Base-by-base conservation (phyloP, 371 early-diverging fungal species). In the Mucor irregularis region DNA sequence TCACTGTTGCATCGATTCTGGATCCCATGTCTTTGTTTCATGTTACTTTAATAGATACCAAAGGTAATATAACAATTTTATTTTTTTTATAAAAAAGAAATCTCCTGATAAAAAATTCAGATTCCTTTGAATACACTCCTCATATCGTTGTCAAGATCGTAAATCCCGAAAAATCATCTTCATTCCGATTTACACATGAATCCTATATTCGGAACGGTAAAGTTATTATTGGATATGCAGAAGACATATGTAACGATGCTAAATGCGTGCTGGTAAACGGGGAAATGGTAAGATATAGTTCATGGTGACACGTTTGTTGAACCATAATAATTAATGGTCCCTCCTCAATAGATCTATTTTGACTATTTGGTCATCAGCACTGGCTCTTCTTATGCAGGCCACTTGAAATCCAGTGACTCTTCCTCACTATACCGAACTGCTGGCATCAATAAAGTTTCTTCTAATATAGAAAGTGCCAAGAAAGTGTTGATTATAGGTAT, bases 291-390 rank as follows among this genome's bases (percentile, higher is more conserved):
- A 21, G 4, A 4, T 2, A 42, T 17, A 25, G n/a, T n/a, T n/a
- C n/a, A 39, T 11, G 7, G 22, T 8, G 3, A 19, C 6, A 10
- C 16, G 8, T 39, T 19, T 19, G 2, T 29, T 42, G 26, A 29
- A 21, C n/a, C 17, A n/a, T 21, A 30, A n/a, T 2, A 25, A 44
- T 29, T 17, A 14, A 37, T 42, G 17, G 6, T 35, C 17, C 10
- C 49, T 8, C 11, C 26, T 17, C 3, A 7, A 19, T 42, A 82
- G 68, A 63, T 90, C 28, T 58, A 72, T 17, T 91, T 85, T 66
- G 86, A 92, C 61, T 89, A 89, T 62, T 62, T 88, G 34, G 83
- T 87, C 4, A 67, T 92, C 25, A 85, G 86, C 14, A 86, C 88
- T 0, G 92, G 92, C 1, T 82, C 84, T 33, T 64, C 69, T 8